Evolutionary conservation across 208 protist genomes (phyloP), one percentile per base, ranked within the genome.

Genomic region (Trypanosoma lewisi): DNA sequence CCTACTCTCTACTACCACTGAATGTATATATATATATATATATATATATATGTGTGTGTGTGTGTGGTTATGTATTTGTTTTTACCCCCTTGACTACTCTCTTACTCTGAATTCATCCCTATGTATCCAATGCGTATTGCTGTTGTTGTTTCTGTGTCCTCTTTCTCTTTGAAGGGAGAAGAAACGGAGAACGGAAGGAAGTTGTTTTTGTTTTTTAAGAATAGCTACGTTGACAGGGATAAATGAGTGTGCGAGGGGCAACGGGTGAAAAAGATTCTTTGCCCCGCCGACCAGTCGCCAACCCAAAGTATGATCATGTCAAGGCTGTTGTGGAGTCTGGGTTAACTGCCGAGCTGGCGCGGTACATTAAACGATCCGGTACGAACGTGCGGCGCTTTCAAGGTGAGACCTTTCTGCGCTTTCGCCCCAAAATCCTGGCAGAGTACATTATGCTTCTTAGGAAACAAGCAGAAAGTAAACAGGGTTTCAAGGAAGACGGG

Each of bases 251-350:
- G 8, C 75, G 75, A 11, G 68, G 69, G 0, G 30, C 78, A 0
- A 91, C 93, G 58, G 90, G 90, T 28, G 87, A 91, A 61, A 83
- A 81, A 67, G 73, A 94, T 63, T 53, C 91, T 0, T 63, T 94
- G 27, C 77, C 83, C 48, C 67, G 75, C 11, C 71, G 72, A 37
- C 55, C 68, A 0, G 27, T 60, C 4, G 12, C 54, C 4, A 90
- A 84, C 50, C 62, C 60, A 11, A 91, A 86, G 69, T 96, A 90
- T 62, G 70, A 60, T 23, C 33, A 73, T 34, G 84, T 92, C 25
- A 72, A 88, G 58, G 64, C 85, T 1, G 85, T 93, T 14, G 84
- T 97, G 8, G 82, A 96, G 49, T 82, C 88, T 0, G 93, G 93
- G n/a, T 73, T 87, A 67, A 97, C 86, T 16, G 68, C 58, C 1